These are phyloP conservation scores for Penicillium polonicum DNA, from an alignment of 2,329 filamentous ascomycete species.

Conservation along the genomic window DNA sequence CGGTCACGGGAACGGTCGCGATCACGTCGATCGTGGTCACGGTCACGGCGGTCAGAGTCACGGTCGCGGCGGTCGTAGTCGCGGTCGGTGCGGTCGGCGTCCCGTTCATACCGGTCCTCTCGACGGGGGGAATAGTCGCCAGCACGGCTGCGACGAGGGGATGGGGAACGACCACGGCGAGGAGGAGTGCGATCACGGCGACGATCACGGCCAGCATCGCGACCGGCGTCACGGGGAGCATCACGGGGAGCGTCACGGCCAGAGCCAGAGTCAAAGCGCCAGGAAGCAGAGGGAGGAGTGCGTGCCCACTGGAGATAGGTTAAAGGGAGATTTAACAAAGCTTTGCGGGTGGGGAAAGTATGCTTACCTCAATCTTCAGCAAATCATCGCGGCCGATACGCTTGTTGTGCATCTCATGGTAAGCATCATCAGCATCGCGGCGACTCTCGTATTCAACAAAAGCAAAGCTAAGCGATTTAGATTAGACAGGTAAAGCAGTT, in stretches of 20 bases:
- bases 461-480: conserved; percentile 65
- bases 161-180: conserved; percentile 64
- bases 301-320: conserved; percentile 78
- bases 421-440: conserved; percentile 96
- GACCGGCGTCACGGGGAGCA: conserved; percentile 4
- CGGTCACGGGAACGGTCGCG: conserved; percentile 27
- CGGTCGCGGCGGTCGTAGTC: conserved; percentile 70
- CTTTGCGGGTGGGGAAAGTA: neutral
- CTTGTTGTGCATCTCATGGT: conserved; percentile 99
- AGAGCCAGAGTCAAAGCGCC: conserved; percentile 91
- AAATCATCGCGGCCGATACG: conserved; percentile 92
- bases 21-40: conserved; percentile 47
- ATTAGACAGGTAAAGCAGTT: conserved; percentile 4
- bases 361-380: conserved; percentile 92
- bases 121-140: conserved; percentile 84
- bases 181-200: conserved; percentile 70
- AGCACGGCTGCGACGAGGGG: conserved; percentile 57
- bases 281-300: conserved; percentile 94
- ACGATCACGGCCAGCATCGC: conserved; percentile 76
- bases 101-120: conserved; percentile 79
- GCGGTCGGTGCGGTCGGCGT: conserved; percentile 65
- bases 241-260: conserved; percentile 60
- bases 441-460: conserved; percentile 99
- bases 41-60: conserved; percentile 63
- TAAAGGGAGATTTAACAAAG: conserved; percentile 12